phyloP scores from a whole-genome alignment of 1,139 yeast genomes.

The Magnusiomyces suaveolens region DNA sequence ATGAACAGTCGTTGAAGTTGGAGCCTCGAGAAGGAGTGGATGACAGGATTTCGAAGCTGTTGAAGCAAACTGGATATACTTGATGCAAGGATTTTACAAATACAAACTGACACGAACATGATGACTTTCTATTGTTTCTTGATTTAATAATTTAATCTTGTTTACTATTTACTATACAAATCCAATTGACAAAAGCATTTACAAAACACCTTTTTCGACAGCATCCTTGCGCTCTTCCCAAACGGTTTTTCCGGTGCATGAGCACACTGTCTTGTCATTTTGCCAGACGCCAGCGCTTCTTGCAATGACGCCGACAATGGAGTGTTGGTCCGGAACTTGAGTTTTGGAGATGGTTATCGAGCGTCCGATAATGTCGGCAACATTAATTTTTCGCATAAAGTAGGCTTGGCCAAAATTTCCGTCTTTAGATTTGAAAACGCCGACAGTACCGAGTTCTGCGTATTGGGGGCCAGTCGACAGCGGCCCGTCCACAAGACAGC shows the following conservation, averaged over 20 bases:
- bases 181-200: background rate
- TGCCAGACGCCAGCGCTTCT: conserved; percentile 98
- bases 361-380: conserved; percentile 69
- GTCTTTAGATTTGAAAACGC: conserved; percentile 27
- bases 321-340: conserved; percentile 33
- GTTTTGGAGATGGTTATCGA: conserved; percentile 50
- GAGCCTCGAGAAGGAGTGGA: conserved; percentile 54
- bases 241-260: conserved; percentile 88
- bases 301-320: conserved; percentile 80
- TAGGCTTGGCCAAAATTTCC: conserved; percentile 59
- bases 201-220: conserved; percentile 41
- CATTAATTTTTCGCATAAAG: conserved; percentile 39
- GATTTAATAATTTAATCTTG: no score
- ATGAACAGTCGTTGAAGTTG: conserved; percentile 58
- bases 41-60: conserved; percentile 23
- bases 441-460: conserved; percentile 31
- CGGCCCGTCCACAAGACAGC: conserved; percentile 72
- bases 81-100: conserved; percentile 19
- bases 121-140: no score
- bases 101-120: no score
- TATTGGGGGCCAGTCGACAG: conserved; percentile 56
- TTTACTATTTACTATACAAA: background rate
- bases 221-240: conserved; percentile 93
- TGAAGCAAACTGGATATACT: conserved; percentile 28
- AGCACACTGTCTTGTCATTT: conserved; percentile 83